These are phyloP conservation scores for Penicillium macrosclerotiorum DNA, from an alignment of 495 filamentous ascomycete genomes.

Conservation along the genomic window DNA sequence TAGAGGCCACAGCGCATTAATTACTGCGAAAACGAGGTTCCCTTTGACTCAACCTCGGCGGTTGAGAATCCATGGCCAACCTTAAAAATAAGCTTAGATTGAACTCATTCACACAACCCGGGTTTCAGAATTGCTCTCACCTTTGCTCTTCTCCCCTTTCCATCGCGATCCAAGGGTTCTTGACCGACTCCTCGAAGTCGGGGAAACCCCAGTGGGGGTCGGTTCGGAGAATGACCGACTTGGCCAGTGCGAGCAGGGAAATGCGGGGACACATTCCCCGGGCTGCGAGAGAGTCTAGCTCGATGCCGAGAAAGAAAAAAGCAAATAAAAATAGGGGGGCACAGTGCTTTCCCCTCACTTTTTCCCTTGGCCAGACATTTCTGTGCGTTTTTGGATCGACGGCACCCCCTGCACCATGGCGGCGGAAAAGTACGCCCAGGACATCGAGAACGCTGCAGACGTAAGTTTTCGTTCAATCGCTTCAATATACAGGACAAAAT, in stretches of 20 bases:
- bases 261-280: constrained; percentile 19
- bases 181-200: background rate
- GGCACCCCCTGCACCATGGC: constrained; percentile 4
- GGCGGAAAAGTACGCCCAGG: constrained; percentile 14
- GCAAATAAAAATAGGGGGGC: constrained; percentile 12
- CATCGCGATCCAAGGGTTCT: no score
- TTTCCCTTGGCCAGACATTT: background rate
- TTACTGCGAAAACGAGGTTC: no score
- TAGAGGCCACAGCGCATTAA: no score
- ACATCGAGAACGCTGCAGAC: constrained; percentile 14
- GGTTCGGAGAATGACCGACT: constrained; percentile 20
- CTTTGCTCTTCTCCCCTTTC: no score
- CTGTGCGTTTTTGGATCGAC: background rate
- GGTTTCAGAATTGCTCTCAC: no score
- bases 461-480: constrained; percentile 2
- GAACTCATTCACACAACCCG: no score
- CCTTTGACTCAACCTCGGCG: no score
- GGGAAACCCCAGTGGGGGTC: background rate
- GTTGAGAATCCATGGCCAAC: no score
- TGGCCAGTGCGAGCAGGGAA: constrained; percentile 14
- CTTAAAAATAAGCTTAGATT: no score
- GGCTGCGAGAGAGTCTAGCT: constrained; percentile 11
- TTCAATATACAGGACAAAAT: background rate
- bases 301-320: constrained; percentile 8
- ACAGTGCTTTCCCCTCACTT: background rate